phyloP scores from a whole-genome alignment of 148 eudicot genomes.

The Fallopia convolvulus region DNA sequence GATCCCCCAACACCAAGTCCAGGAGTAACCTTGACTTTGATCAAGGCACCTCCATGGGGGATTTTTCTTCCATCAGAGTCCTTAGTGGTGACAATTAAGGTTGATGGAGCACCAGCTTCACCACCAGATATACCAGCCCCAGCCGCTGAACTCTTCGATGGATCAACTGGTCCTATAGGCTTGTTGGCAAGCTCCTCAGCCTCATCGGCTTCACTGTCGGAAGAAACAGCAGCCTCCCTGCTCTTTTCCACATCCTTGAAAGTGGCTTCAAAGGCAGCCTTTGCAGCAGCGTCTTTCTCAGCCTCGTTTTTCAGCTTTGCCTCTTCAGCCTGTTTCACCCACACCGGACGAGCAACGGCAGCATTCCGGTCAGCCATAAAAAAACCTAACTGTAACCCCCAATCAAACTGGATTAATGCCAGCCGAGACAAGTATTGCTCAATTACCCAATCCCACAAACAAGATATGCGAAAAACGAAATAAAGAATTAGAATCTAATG shows the following conservation, averaged over 20 bases:
- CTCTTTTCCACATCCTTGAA: slow-evolving; percentile 63
- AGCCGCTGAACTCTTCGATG: slow-evolving; percentile 75
- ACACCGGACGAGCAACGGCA: slow-evolving; percentile 57
- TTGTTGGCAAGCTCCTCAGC: slow-evolving; percentile 40
- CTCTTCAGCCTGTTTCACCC: slow-evolving; percentile 96
- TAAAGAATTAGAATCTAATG: not conserved
- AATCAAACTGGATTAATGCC: slow-evolving; percentile 13
- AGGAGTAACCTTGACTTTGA: slow-evolving; percentile 66
- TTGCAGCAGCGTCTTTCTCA: slow-evolving; percentile 84
- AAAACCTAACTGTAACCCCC: slow-evolving; percentile 22
- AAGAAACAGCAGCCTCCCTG: slow-evolving; percentile 26
- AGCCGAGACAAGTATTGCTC: not conserved
- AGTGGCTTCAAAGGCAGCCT: slow-evolving; percentile 96
- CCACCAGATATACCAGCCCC: slow-evolving; percentile 92
- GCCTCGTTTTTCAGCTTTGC: slow-evolving; percentile 93
- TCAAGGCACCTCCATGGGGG: slow-evolving; percentile 51
- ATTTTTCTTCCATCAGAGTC: slow-evolving; percentile 79
- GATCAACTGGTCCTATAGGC: slow-evolving; percentile 86
- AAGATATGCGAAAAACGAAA: not conserved
- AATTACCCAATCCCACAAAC: slow-evolving; percentile 6
- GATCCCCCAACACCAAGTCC: slow-evolving; percentile 82
- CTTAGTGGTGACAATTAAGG: slow-evolving; percentile 66
- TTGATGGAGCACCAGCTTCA: slow-evolving; percentile 58
- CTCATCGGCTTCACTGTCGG: slow-evolving; percentile 68
- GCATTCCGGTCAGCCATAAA: slow-evolving; percentile 67